These are phyloP conservation scores for Fusarium metavorans DNA, from an alignment of 2,329 filamentous ascomycete genomes.

Conservation along the genomic window DNA sequence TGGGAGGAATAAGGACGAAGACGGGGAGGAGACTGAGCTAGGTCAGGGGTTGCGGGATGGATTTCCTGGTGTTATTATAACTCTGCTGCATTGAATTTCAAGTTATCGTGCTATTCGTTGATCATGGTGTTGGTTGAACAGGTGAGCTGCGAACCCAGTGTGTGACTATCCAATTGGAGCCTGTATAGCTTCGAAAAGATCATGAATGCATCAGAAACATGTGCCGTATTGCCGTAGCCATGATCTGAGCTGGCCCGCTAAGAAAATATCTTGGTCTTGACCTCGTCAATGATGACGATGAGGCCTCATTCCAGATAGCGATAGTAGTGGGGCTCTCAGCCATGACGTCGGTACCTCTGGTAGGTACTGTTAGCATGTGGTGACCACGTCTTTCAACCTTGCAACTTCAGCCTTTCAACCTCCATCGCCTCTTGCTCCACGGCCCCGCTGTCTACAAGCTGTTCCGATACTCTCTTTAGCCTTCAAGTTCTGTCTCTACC, in stretches of 20 bases:
- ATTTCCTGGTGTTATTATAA: conserved; percentile 42
- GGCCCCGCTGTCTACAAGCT: background rate
- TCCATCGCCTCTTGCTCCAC: background rate
- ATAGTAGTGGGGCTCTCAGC: conserved; percentile 26
- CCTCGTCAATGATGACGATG: conserved; percentile 16
- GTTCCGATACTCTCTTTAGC: background rate
- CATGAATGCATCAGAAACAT: background rate
- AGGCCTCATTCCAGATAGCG: conserved; percentile 1
- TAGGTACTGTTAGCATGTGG: background rate
- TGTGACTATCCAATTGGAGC: background rate
- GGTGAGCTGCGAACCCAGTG: no score
- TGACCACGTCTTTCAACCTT: background rate
- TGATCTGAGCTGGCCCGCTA: background rate
- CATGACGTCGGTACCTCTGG: conserved; percentile 40
- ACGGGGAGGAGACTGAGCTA: conserved; percentile 27
- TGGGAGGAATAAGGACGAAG: conserved; percentile 22
- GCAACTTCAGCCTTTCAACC: conserved; percentile 16
- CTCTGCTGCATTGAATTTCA: conserved; percentile 34
- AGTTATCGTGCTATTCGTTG: conserved; percentile 19
- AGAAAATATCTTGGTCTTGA: background rate
- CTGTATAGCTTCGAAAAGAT: background rate
- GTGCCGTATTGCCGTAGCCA: background rate
- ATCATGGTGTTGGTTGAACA: background rate
- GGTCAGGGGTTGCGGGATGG: conserved; percentile 24
- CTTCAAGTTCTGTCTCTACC: no score